Percentiles rank a stretch among this genome's conserved stretches.
Conservation (phyloP, 192 early-diverging fungal genomes). For the Coemansia sp. region DNA sequence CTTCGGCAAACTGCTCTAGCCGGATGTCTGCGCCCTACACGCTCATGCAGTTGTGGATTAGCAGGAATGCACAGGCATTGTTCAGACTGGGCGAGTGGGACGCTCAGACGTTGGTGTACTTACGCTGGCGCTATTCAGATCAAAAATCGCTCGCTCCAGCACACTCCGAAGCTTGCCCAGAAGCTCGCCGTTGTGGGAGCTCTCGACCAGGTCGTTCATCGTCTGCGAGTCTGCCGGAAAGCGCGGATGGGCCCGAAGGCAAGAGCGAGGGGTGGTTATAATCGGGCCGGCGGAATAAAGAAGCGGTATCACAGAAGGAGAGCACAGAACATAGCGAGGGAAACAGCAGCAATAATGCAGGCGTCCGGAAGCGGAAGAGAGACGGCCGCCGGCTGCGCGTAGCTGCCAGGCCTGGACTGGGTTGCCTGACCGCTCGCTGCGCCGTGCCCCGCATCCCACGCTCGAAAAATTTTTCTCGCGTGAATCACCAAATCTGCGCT, state of each 20-base stretch:
- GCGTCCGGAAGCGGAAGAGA: not conserved
- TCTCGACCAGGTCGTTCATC: conserved; percentile 13
- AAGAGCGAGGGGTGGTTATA: not conserved
- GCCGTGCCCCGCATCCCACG: not conserved
- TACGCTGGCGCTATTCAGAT: conserved; percentile 34
- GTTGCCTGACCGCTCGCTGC: no score
- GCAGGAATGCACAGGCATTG: not conserved
- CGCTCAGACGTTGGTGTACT: conserved; percentile 13
- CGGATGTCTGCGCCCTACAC: conserved; percentile 29
- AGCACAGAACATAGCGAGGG: conserved; percentile 8
- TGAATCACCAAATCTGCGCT: conserved; percentile 12
- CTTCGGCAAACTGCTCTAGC: conserved; percentile 33
- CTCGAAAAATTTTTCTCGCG: not conserved
- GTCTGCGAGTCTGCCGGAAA: not conserved
- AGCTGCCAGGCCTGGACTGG: not conserved
- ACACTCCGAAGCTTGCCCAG: conserved; percentile 19
- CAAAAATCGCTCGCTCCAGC: conserved; percentile 27
- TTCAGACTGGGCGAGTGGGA: not conserved
- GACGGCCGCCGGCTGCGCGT: not conserved
- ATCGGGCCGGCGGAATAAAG: not conserved
- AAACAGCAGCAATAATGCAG: not conserved
- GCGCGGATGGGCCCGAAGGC: not conserved
- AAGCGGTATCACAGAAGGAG: not conserved
- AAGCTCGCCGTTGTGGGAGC: conserved; percentile 16
- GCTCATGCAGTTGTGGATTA: not conserved